Base-by-base conservation (phyloP, 768 basidiomycete genomes). In the Pholiota conissans region DNA sequence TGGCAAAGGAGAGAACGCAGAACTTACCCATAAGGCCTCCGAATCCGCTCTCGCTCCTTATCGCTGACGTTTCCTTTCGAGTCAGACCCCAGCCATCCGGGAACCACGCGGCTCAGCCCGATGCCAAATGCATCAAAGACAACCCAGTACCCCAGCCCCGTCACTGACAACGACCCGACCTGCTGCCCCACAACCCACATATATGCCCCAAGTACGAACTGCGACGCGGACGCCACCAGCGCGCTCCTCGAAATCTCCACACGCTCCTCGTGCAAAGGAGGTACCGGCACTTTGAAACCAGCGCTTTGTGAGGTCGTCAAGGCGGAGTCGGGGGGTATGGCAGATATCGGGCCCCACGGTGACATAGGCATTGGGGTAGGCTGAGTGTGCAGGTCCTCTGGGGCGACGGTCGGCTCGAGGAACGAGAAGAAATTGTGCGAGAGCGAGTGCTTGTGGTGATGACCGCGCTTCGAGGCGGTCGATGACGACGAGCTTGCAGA, bases 391-490 rank as follows among this genome's bases (percentile, higher is more conserved):
- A 86, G 65, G 27, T 80, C 75, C n/a, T 71, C 71, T 10, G 42
- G 47, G 28, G 51, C 51, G n/a, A 26, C 52, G 26, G 85, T 86
- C 1, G 93, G 93, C 63, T 95, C 93, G 40, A 98, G 86, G 68
- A 97, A 97, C 0, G 93, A 94, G 73, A 96, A 96, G 73, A 97
- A 95, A 65, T 92, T 93, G 69, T 97, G 94, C 0, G 94, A 96
- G 10, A 95, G 72, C 0, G 93, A 96, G 71, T 96, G 95, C 71
- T 94, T 93, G 67, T 96, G 95, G 72, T 97, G 89, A 66, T 93
- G 92, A 0, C 91, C 92, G 37, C 89, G 74, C 32, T 85, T 76
- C 9, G 77, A 74, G 3, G 79, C 63, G 0, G 76, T 64, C 1
- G 73, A 67, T 9, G 74, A 65, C 0, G 28, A 52, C 0, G 71